These are phyloP conservation scores for Megacollybia marginata DNA, from an alignment of 768 basidiomycete species.

Conservation along the genomic window DNA sequence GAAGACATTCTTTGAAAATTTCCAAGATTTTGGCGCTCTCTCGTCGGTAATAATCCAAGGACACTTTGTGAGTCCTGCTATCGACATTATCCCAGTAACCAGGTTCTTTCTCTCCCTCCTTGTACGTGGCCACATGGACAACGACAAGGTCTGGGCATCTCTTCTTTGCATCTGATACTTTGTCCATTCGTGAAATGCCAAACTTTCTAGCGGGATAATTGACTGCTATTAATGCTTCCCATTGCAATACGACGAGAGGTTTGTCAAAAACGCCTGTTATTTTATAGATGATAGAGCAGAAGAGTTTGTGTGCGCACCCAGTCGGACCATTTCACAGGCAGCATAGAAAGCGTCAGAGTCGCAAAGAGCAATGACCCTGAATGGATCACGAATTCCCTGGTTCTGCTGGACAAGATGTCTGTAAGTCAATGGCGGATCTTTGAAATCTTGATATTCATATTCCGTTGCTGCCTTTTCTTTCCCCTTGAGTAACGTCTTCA, in stretches of 20 bases:
- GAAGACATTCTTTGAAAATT: slow-evolving; percentile 74
- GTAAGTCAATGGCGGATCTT: slow-evolving; percentile 68
- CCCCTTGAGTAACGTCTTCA: slow-evolving; percentile 31
- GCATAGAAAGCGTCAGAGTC: slow-evolving; percentile 86
- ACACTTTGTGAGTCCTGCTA: slow-evolving; percentile 90
- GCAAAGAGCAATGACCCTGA: slow-evolving; percentile 83
- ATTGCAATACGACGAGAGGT: slow-evolving; percentile 54
- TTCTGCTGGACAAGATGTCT: slow-evolving; percentile 65
- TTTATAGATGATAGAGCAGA: not conserved
- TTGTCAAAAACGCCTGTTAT: not conserved
- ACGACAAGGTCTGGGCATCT: slow-evolving; percentile 79
- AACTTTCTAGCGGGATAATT: slow-evolving; percentile 92
- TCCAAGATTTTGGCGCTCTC: slow-evolving; percentile 85
- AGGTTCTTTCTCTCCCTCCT: slow-evolving; percentile 78
- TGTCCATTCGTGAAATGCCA: slow-evolving; percentile 90
- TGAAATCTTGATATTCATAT: slow-evolving; percentile 47
- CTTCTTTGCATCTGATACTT: slow-evolving; percentile 73
- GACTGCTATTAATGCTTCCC: slow-evolving; percentile 87
- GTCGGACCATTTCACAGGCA: slow-evolving; percentile 79
- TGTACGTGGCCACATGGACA: slow-evolving; percentile 94
- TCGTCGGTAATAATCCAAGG: slow-evolving; percentile 85
- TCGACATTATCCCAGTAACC: slow-evolving; percentile 91
- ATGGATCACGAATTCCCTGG: slow-evolving; percentile 64
- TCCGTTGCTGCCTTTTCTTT: slow-evolving; percentile 52
- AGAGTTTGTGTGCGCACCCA: slow-evolving; percentile 46